A percentile compares a stretch with the other conserved stretches of the same genome.
These are phyloP conservation scores for Fraxinus pennsylvanica DNA, from an alignment of 257 asterid genomes.

Conservation along the genomic window DNA sequence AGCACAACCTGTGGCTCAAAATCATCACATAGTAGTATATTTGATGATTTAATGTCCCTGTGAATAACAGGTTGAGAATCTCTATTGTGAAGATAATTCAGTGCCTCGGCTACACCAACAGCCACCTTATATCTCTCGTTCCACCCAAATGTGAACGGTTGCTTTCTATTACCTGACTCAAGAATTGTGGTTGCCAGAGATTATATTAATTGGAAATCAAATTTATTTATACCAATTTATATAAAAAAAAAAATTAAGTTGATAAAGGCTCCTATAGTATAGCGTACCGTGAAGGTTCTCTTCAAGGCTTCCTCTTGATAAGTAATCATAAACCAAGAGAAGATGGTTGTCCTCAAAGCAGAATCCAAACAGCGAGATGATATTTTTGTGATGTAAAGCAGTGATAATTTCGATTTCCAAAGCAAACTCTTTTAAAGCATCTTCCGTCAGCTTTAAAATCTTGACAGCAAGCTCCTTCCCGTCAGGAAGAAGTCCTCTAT, in stretches of 20 bases:
- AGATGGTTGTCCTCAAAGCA: slow-evolving; percentile 76
- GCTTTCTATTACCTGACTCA: slow-evolving; percentile 56
- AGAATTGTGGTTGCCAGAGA: background rate
- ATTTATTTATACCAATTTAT: background rate
- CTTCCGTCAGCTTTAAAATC: slow-evolving; percentile 74
- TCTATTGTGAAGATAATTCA: slow-evolving; percentile 81
- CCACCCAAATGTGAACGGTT: slow-evolving; percentile 63
- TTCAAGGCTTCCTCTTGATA: slow-evolving; percentile 96
- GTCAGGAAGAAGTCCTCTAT: slow-evolving; percentile 77
- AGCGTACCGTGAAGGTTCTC: slow-evolving; percentile 82
- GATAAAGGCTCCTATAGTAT: background rate
- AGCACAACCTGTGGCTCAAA: slow-evolving; percentile 82
- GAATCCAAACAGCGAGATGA: slow-evolving; percentile 84
- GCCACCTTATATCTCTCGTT: slow-evolving; percentile 76
- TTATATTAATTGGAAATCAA: background rate
- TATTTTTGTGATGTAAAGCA: slow-evolving; percentile 78
- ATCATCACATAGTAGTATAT: slow-evolving; percentile 77
- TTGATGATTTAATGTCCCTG: slow-evolving; percentile 92
- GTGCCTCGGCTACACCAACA: slow-evolving; percentile 91
- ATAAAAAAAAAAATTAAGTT: background rate
- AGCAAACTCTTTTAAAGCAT: slow-evolving; percentile 70
- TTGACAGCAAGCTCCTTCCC: slow-evolving; percentile 93
- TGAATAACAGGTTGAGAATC: slow-evolving; percentile 77
- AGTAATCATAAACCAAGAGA: slow-evolving; percentile 85
- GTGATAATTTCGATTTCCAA: slow-evolving; percentile 89